A percentile compares a stretch with the other conserved stretches of the same genome.
Evolutionary conservation across 768 basidiomycete species (phyloP).

Genomic region (Filobasidium wieringae): DNA sequence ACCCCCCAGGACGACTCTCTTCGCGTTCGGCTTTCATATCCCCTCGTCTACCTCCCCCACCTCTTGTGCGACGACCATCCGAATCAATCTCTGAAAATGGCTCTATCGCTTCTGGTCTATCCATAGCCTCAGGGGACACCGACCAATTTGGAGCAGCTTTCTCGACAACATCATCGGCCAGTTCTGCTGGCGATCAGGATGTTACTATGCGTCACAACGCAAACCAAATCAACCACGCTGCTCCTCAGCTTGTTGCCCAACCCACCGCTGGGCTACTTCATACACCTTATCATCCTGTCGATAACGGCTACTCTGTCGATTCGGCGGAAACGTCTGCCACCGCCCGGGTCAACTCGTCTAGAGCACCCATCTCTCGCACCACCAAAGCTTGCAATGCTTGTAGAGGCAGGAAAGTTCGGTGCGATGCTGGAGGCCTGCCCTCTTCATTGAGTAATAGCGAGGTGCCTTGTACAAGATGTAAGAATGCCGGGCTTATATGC

Average conservation of each 20-base stretch:
- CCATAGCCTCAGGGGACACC: background rate
- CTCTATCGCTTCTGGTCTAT: background rate
- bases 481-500: slow-evolving; percentile 29
- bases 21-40: background rate
- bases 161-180: background rate
- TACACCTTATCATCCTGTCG: too few species aligned
- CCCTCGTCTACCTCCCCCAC: background rate
- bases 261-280: too few species aligned
- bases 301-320: too few species aligned
- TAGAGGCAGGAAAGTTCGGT: slow-evolving; percentile 31
- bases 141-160: background rate
- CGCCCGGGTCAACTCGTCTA: background rate
- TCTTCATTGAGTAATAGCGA: slow-evolving; percentile 17
- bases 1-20: background rate
- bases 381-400: slow-evolving; percentile 39
- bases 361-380: slow-evolving; percentile 33
- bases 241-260: too few species aligned
- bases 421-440: slow-evolving; percentile 31
- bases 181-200: background rate
- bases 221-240: too few species aligned
- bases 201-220: background rate
- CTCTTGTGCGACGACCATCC: background rate
- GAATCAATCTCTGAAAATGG: background rate
- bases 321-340: too few species aligned
- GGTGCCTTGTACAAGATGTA: slow-evolving; percentile 27